These are phyloP conservation scores for Yamadazyma takamatsuzukensis DNA, from an alignment of 805 yeast genomes.

Conservation along the genomic window DNA sequence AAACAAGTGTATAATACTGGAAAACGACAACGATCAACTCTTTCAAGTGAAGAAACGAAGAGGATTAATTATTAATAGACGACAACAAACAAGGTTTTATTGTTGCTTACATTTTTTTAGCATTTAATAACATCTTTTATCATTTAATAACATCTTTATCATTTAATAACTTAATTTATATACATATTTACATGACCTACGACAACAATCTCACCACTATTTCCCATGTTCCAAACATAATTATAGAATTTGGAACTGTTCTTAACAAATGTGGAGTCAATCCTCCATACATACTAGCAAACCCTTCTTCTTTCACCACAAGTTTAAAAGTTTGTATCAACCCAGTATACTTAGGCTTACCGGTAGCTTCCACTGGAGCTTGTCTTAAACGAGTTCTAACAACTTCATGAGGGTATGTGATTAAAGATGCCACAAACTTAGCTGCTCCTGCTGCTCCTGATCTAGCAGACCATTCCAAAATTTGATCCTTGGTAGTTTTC, in stretches of 20 bases:
- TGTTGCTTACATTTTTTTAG: too few species aligned
- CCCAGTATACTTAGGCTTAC: conserved; percentile 85
- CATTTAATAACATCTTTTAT: too few species aligned
- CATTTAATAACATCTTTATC: too few species aligned
- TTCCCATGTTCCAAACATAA: conserved; percentile 99
- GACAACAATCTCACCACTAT: conserved; percentile 41
- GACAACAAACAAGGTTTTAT: too few species aligned
- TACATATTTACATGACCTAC: conserved; percentile 7
- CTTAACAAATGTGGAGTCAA: conserved; percentile 93
- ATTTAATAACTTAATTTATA: too few species aligned
- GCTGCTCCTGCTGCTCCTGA: conserved; percentile 98
- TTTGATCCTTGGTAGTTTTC: conserved; percentile 52
- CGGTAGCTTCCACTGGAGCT: conserved; percentile 73
- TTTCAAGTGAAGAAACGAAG: background rate
- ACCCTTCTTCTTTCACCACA: conserved; percentile 88
- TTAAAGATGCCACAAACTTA: conserved; percentile 84
- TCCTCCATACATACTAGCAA: conserved; percentile 94
- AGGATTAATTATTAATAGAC: conserved; percentile 2
- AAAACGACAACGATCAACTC: conserved; percentile 2
- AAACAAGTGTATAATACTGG: conserved; percentile 35
- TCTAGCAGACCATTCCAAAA: conserved; percentile 89
- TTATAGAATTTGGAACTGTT: conserved; percentile 96
- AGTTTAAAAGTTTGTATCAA: conserved; percentile 80
- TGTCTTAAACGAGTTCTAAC: conserved; percentile 94
- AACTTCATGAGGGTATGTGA: conserved; percentile 97